Evolutionary conservation across 805 yeast species (phyloP).

Genomic region (Candida maesae): DNA sequence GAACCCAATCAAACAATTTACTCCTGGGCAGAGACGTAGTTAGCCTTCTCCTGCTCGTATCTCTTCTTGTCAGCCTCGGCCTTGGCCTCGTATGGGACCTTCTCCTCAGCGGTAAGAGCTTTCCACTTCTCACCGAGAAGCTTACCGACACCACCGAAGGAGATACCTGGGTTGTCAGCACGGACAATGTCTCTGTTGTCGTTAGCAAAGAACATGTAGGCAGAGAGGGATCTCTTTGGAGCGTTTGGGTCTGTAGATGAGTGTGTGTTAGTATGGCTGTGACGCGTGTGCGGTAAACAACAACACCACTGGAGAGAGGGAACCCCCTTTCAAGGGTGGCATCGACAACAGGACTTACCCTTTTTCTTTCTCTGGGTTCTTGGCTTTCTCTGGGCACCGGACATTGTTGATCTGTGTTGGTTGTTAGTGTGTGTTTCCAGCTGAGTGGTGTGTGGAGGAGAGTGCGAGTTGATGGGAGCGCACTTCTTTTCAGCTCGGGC

Average conservation of each 20-base stretch:
- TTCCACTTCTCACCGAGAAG: slow-evolving; percentile 96
- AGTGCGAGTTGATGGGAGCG: slow-evolving; percentile 5
- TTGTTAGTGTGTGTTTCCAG: slow-evolving; percentile 1
- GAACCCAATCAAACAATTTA: slow-evolving; percentile 2
- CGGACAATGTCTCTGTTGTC: slow-evolving; percentile 95
- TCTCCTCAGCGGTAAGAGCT: slow-evolving; percentile 77
- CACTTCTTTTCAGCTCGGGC: background rate
- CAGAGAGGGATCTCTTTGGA: slow-evolving; percentile 97
- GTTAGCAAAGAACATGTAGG: slow-evolving; percentile 98
- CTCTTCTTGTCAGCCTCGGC: slow-evolving; percentile 97
- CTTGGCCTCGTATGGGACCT: slow-evolving; percentile 85
- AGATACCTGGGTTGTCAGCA: slow-evolving; percentile 93
- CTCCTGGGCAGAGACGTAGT: slow-evolving; percentile 39
- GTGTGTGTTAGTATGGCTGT: slow-evolving; percentile 2
- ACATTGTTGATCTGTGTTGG: slow-evolving; percentile 25
- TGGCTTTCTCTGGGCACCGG: slow-evolving; percentile 36
- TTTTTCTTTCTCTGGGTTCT: slow-evolving; percentile 44
- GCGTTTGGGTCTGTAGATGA: slow-evolving; percentile 77
- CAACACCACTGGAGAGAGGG: too few relatives aligned
- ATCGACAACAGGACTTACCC: slow-evolving; percentile 19
- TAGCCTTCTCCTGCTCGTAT: slow-evolving; percentile 94
- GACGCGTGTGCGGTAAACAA: slow-evolving; percentile 2
- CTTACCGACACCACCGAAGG: slow-evolving; percentile 95
- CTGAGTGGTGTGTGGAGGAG: background rate
- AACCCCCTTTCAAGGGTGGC: background rate